phyloP scores from a whole-genome alignment of 495 filamentous ascomycete genomes.

The Aspergillus biplanus region DNA sequence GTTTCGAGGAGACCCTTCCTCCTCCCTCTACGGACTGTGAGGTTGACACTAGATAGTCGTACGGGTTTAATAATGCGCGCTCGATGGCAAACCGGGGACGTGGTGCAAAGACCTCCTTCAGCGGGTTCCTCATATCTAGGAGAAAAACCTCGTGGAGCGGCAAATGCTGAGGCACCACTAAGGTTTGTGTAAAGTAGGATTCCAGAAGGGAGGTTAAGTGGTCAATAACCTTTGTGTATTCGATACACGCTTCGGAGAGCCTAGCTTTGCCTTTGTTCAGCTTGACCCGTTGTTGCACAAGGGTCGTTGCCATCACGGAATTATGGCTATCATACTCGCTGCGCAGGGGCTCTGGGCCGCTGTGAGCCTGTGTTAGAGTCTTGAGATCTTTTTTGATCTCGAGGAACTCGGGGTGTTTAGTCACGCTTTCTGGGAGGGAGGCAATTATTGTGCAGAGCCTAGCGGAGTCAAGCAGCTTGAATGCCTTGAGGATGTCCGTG shows the following conservation, averaged over 20 bases:
- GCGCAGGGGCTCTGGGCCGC: slow-evolving; percentile 56
- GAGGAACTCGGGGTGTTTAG: slow-evolving; percentile 22
- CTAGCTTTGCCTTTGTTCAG: slow-evolving; percentile 79
- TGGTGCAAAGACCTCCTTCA: slow-evolving; percentile 82
- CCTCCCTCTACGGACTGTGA: slow-evolving; percentile 30
- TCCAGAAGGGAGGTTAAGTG: slow-evolving; percentile 59
- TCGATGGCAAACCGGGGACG: slow-evolving; percentile 78
- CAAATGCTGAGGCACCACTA: slow-evolving; percentile 63
- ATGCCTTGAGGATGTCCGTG: slow-evolving; percentile 55
- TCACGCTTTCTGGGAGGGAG: slow-evolving; percentile 25
- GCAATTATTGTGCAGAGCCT: slow-evolving; percentile 29
- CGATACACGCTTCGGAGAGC: slow-evolving; percentile 72
- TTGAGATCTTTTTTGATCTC: slow-evolving; percentile 35
- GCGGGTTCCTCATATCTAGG: slow-evolving; percentile 78
- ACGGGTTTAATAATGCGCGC: slow-evolving; percentile 75
- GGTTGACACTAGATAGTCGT: slow-evolving; percentile 83
- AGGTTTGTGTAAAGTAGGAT: slow-evolving; percentile 52
- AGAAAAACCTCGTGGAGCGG: slow-evolving; percentile 82
- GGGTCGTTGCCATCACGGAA: slow-evolving; percentile 76
- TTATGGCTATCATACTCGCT: slow-evolving; percentile 76
- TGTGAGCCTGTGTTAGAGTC: slow-evolving; percentile 40
- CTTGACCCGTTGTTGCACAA: slow-evolving; percentile 84
- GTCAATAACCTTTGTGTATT: slow-evolving; percentile 77
- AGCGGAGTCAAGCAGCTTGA: slow-evolving; percentile 55
- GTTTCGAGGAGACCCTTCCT: slow-evolving; percentile 56